Base-by-base conservation (phyloP, 2,329 filamentous ascomycete genomes). In the Stachybotrys echinatus region DNA sequence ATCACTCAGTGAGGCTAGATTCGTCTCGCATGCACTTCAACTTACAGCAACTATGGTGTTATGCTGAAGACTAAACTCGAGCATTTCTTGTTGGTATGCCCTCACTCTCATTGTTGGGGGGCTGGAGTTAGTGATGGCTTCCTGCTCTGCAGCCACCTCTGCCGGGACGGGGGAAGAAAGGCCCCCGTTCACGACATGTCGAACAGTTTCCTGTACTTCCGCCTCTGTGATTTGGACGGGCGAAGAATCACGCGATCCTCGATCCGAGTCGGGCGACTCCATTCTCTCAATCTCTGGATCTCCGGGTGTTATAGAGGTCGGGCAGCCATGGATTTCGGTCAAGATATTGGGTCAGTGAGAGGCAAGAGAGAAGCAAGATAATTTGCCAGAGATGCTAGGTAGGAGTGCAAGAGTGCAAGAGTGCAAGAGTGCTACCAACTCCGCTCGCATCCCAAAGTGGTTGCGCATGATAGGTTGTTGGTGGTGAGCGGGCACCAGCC, bases 61-160 rank as follows among this genome's bases (percentile, higher is more conserved):
- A 44, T 76, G 71, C 52, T 77, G 75, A 58, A 88, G 71, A 59
- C 86, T 89, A 59, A 80, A 77, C 51, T 85, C 76, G 48, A 88
- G 74, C 88, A 92, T 91, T 67, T 92, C 88, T 19, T 80, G 61
- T 65, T 92, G 88, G 58, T 92, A 92, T 1, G 77, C 80, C 44
- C 87, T n/a, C n/a, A n/a, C n/a, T n/a, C n/a, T n/a, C n/a, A n/a
- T n/a, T n/a, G n/a, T n/a, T n/a, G n/a, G n/a, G n/a, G n/a, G n/a
- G n/a, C 71, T 18, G 77, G 65, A 50, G 68, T 65, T 56, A 80
- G 71, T n/a, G 20, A 22, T 5, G 42, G 5, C 18, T 19, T 17
- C 14, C 27, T 14, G 27, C n/a, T 34, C 27, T 14, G 27, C 10
- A 14, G 27, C 14, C 10, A 10, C 27, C 10, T 8, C 10, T 2